Base-by-base conservation (phyloP, 2,329 filamentous ascomycete genomes). In the Zymoseptoria ardabiliae region DNA sequence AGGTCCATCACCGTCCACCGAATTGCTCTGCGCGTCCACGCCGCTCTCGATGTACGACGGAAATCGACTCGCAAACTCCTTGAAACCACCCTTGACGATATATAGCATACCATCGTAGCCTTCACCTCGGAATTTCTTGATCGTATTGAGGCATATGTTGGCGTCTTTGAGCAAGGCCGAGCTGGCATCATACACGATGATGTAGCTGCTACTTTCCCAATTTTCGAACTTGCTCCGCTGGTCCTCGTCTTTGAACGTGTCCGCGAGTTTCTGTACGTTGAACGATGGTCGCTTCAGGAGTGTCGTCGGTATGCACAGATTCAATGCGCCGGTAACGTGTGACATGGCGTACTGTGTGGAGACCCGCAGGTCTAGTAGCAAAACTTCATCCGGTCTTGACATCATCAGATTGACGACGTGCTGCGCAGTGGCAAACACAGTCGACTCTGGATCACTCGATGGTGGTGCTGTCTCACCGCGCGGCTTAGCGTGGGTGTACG, bases 271-370 rank as follows among this genome's bases (percentile, higher is more conserved):
- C 63, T 91, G 82, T 11, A 96, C 83, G 66, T 93, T 93, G 74
- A 95, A 97, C 0, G 91, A 95, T 0, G 90, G 87, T 54, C 94
- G 82, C 74, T 97, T 97, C 19, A 99, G 77, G 13, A 99, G 78
- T 0, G 93, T 97, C 0, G 94, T 97, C 0, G 94, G 94, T 61
- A 97, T 96, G 71, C 94, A 97, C 4, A 99, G 79, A 71, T 95
- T 97, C 30, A 99, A 76, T 0, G 93, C 90, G n/a, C 87, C 87
- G 54, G 81, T 77, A 57, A 97, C 89, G 28, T 89, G 85, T 21
- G 89, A 86, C 52, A 84, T 81, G 0, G 86, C 82, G 70, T 88
- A 97, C 65, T 93, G 90, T 20, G 91, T 91, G 25, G 87, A 90
- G 0, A 95, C 91, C 48, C 94, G 85, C 21, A 97, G 82, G 72